phyloP scores from a whole-genome alignment of 768 basidiomycete genomes.

The Terana coerulea region DNA sequence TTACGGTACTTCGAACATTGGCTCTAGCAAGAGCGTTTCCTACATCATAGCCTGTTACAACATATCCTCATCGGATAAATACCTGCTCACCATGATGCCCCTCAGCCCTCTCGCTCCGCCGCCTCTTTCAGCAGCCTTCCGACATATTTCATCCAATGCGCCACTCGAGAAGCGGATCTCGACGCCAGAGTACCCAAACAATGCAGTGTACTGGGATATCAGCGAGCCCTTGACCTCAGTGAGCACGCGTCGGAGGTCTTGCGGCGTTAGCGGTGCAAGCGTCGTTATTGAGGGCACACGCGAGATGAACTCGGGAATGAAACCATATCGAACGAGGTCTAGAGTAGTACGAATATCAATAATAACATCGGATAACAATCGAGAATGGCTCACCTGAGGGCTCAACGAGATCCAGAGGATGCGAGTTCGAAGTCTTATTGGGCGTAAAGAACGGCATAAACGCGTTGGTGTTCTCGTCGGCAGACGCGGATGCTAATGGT shows the following conservation, averaged over 20 bases:
- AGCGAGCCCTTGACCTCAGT: constrained; percentile 91
- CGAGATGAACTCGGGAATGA: constrained; percentile 94
- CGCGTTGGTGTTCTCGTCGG: constrained; percentile 31
- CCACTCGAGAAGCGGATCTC: constrained; percentile 83
- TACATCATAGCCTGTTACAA: constrained; percentile 32
- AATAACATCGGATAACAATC: no score
- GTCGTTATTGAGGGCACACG: constrained; percentile 91
- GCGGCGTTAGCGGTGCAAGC: constrained; percentile 69
- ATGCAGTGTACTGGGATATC: constrained; percentile 81
- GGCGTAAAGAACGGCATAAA: constrained; percentile 74
- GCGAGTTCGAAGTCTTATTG: constrained; percentile 50
- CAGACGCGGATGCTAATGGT: constrained; percentile 35
- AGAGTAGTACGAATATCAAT: neutral
- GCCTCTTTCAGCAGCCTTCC: constrained; percentile 72
- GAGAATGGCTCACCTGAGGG: constrained; percentile 51
- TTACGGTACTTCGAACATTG: constrained; percentile 93
- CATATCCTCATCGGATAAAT: constrained; percentile 14
- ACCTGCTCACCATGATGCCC: constrained; percentile 73
- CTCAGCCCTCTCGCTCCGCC: constrained; percentile 89
- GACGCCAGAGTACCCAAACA: constrained; percentile 80
- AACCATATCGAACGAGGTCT: constrained; percentile 36
- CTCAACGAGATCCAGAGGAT: constrained; percentile 66
- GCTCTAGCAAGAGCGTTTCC: constrained; percentile 80
- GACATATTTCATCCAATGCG: constrained; percentile 80
- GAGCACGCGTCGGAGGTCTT: constrained; percentile 85